Percentiles rank a stretch among this genome's conserved stretches.
Evolutionary conservation across 1,284 basidiomycete species (phyloP).

Genomic region (Coniferiporia sulphurascens): DNA sequence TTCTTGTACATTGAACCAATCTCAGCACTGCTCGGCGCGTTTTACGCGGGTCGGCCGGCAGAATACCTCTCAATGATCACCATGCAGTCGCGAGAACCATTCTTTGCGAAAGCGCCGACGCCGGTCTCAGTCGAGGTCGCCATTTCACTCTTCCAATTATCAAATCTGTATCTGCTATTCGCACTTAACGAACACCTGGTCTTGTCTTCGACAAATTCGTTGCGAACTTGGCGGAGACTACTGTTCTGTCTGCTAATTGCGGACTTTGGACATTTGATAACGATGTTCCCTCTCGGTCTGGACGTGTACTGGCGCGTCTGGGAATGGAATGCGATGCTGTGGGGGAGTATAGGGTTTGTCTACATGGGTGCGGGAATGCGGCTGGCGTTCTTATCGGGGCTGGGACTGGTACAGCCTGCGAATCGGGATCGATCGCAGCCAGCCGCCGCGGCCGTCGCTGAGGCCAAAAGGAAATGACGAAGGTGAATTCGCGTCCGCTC

Average conservation of each 20-base stretch:
- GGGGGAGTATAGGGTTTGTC: conserved; percentile 52
- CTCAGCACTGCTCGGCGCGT: conserved; percentile 44
- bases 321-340: conserved; percentile 50
- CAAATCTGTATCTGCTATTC: conserved; percentile 49
- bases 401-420: conserved; percentile 24
- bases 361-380: conserved; percentile 41
- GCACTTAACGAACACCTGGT: conserved; percentile 50
- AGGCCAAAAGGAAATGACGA: not conserved
- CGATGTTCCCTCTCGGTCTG: conserved; percentile 41
- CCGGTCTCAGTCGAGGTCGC: conserved; percentile 27
- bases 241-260: conserved; percentile 42
- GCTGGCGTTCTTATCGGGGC: conserved; percentile 34
- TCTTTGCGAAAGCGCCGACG: conserved; percentile 18
- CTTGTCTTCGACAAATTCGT: conserved; percentile 38
- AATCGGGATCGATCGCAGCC: not conserved
- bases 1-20: conserved; percentile 50
- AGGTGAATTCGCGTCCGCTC: no score
- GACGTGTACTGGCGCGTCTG: conserved; percentile 39
- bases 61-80: conserved; percentile 33
- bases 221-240: conserved; percentile 40
- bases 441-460: not conserved
- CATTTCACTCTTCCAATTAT: conserved; percentile 42
- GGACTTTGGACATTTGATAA: conserved; percentile 46
- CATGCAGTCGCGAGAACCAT: not conserved
- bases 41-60: conserved; percentile 38